Percentiles rank a stretch among this genome's conserved stretches.
Evolutionary conservation across 2,329 filamentous ascomycete species (phyloP).

Genomic region (Intubia oerlemansii): DNA sequence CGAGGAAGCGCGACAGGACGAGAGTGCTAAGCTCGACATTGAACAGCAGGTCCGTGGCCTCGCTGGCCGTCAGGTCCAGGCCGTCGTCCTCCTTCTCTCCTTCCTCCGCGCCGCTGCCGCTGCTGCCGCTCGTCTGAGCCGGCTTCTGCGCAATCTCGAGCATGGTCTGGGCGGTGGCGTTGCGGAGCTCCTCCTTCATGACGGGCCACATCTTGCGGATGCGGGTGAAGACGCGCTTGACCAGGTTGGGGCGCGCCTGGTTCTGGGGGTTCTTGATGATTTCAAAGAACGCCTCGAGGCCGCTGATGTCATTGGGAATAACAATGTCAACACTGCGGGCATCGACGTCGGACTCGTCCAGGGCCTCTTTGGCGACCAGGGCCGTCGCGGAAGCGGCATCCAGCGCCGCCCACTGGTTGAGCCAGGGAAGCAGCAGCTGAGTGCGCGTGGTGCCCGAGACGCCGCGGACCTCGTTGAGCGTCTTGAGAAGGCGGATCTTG

Average conservation of each 20-base stretch:
- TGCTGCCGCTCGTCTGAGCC: constrained; percentile 8
- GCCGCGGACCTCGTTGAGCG: constrained; percentile 52
- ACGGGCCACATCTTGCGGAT: constrained; percentile 51
- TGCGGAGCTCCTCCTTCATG: constrained; percentile 42
- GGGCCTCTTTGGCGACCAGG: constrained; percentile 20
- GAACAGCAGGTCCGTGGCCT: constrained; percentile 52
- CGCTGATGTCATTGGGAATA: constrained; percentile 28
- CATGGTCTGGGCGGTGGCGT: constrained; percentile 37
- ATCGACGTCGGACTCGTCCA: constrained; percentile 14
- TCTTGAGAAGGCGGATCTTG: constrained; percentile 49
- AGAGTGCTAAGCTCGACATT: constrained; percentile 52
- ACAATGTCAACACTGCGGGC: constrained; percentile 26
- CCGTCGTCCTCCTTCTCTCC: constrained; percentile 13
- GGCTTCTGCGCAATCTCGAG: constrained; percentile 35
- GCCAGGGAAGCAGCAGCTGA: constrained; percentile 52
- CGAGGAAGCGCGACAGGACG: constrained; percentile 50
- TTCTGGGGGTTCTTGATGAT: constrained; percentile 21
- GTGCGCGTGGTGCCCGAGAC: constrained; percentile 49
- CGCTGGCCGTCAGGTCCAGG: constrained; percentile 22
- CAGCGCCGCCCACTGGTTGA: constrained; percentile 46
- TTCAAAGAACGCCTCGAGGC: constrained; percentile 29
- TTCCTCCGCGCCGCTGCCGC: background rate
- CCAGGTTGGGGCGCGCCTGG: constrained; percentile 29
- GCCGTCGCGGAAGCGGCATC: constrained; percentile 25
- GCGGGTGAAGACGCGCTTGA: constrained; percentile 43